Percentiles rank a stretch among this genome's conserved stretches.
Evolutionary conservation across 345 rosid species (phyloP).

Genomic region (Euclidium syriacum): DNA sequence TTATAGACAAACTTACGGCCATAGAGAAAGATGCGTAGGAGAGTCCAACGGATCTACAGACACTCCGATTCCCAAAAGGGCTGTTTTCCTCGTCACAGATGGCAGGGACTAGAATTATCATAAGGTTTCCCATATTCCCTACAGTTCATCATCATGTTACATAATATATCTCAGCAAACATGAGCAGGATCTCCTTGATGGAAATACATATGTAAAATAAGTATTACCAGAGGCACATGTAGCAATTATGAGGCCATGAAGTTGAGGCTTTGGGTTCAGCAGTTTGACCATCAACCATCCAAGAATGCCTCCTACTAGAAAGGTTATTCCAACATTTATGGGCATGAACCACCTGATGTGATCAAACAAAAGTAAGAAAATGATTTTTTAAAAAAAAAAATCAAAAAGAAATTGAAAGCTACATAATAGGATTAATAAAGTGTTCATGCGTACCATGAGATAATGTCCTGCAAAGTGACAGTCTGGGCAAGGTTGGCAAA

Average conservation of each 20-base stretch:
- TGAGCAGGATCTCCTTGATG: neutral
- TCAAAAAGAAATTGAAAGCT: too few relatives aligned
- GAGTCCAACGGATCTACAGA: constrained; percentile 60
- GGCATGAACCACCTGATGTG: constrained; percentile 99
- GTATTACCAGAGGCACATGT: constrained; percentile 76
- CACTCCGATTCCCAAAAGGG: constrained; percentile 58
- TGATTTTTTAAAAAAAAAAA: too few relatives aligned
- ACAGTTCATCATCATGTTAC: neutral
- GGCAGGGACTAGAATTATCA: constrained; percentile 76
- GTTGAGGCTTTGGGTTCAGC: constrained; percentile 62
- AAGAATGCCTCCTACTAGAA: constrained; percentile 67
- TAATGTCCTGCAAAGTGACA: constrained; percentile 79
- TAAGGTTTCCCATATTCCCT: constrained; percentile 92
- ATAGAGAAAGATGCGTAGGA: constrained; percentile 94
- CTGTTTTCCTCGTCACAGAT: constrained; percentile 74
- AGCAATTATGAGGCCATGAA: constrained; percentile 84
- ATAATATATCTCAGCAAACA: neutral
- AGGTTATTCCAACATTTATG: constrained; percentile 74
- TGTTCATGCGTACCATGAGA: constrained; percentile 81
- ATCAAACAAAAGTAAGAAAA: too few relatives aligned
- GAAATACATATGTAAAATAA: too few relatives aligned
- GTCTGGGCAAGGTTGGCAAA: constrained; percentile 78
- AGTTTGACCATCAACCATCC: constrained; percentile 90
- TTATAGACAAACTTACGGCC: constrained; percentile 54
- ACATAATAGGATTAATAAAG: too few relatives aligned